phyloP scores from a whole-genome alignment of 805 yeast genomes.

The Hanseniaspora lachancei region DNA sequence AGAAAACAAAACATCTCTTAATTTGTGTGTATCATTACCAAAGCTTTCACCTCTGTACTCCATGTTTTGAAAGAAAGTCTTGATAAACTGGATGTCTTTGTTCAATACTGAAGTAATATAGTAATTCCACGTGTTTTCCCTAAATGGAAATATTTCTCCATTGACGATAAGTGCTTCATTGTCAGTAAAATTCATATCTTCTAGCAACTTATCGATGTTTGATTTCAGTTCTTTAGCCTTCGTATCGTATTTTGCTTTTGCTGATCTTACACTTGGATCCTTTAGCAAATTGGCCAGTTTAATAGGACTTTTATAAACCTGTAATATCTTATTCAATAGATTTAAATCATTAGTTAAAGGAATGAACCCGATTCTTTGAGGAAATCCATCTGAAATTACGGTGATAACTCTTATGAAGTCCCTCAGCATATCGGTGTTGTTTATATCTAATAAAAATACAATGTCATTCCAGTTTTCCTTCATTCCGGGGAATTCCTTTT shows the following conservation, averaged over 20 bases:
- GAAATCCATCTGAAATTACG: slow-evolving; percentile 41
- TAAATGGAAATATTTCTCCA: slow-evolving; percentile 52
- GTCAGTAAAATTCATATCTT: slow-evolving; percentile 12
- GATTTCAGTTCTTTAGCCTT: slow-evolving; percentile 13
- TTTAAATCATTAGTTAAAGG: slow-evolving; percentile 35
- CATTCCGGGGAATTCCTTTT: slow-evolving; percentile 49
- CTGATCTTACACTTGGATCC: slow-evolving; percentile 15
- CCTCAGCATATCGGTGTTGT: slow-evolving; percentile 37
- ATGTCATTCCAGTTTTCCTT: slow-evolving; percentile 64
- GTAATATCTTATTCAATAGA: slow-evolving; percentile 16
- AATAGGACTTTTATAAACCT: slow-evolving; percentile 15
- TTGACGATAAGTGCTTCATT: slow-evolving; percentile 50
- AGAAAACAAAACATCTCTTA: slow-evolving; percentile 24
- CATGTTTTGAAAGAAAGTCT: slow-evolving; percentile 11
- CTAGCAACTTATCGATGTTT: not conserved
- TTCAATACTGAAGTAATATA: slow-evolving; percentile 39
- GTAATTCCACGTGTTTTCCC: slow-evolving; percentile 40
- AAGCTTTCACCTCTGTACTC: slow-evolving; percentile 11
- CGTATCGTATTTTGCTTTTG: slow-evolving; percentile 18
- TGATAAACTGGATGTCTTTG: slow-evolving; percentile 35
- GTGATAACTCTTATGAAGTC: slow-evolving; percentile 39
- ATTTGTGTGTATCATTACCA: slow-evolving; percentile 6
- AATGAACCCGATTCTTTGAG: slow-evolving; percentile 74
- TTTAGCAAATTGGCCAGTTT: slow-evolving; percentile 16
- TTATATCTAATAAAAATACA: slow-evolving; percentile 53